Percentiles rank a stretch among this genome's conserved stretches.
Conservation (phyloP, 1,284 basidiomycete species). For the Austroboletus novae-zelandiae region DNA sequence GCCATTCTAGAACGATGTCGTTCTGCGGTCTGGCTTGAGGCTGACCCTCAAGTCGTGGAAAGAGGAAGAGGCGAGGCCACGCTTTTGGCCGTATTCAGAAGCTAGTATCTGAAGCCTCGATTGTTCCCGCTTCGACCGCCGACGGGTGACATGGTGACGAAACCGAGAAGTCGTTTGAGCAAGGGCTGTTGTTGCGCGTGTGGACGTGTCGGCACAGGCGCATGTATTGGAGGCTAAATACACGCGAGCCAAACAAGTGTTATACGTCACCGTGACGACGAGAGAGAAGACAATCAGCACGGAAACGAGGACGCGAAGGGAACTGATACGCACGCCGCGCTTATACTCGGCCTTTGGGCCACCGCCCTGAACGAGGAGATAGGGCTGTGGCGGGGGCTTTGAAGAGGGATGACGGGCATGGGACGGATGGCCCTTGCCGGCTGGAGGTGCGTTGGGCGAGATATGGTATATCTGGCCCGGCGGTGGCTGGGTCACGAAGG, state of each 20-base stretch:
- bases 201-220: conserved; percentile 30
- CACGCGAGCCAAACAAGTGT: neutral
- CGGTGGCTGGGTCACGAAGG: conserved; percentile 28
- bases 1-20: conserved; percentile 4
- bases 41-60: neutral
- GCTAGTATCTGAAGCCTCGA: conserved; percentile 29
- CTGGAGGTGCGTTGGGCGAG: conserved; percentile 9
- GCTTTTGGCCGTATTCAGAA: neutral
- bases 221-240: conserved; percentile 27
- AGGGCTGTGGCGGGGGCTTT: conserved; percentile 26
- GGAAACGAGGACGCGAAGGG: conserved; percentile 9
- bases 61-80: neutral
- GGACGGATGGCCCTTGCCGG: conserved; percentile 22
- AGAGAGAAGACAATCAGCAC: conserved; percentile 13
- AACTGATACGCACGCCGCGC: conserved; percentile 27
- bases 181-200: conserved; percentile 32
- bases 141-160: conserved; percentile 25
- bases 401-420: conserved; percentile 22
- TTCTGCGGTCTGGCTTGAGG: conserved; percentile 2
- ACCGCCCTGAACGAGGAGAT: conserved; percentile 26
- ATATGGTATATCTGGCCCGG: conserved; percentile 29
- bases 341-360: conserved; percentile 33
- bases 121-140: conserved; percentile 26
- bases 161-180: conserved; percentile 32
- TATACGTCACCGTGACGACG: conserved; percentile 1